phyloP scores from a whole-genome alignment of 306 rosid genomes.

The Myrica gale region DNA sequence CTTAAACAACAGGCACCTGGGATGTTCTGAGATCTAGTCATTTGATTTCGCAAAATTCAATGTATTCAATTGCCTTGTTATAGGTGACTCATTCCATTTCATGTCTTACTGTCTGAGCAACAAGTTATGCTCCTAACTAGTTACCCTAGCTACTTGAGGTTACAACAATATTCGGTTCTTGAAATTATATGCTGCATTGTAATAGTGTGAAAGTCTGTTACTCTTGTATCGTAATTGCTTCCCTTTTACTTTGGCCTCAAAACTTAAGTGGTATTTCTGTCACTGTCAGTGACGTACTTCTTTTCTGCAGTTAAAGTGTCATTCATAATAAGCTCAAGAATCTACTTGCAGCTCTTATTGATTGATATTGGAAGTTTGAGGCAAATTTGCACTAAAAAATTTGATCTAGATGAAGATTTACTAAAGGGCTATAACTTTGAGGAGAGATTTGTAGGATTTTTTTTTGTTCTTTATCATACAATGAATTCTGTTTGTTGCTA shows the following conservation, averaged over 20 bases:
- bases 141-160: background rate
- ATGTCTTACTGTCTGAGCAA: background rate
- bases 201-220: background rate
- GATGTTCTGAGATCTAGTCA: background rate
- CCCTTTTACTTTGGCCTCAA: background rate
- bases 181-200: background rate
- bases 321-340: background rate
- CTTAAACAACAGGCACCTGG: background rate
- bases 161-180: background rate
- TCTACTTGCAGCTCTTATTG: background rate
- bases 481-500: background rate
- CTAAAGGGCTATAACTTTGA: background rate
- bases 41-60: background rate
- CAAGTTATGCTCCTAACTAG: background rate
- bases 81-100: background rate
- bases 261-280: background rate
- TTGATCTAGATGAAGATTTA: background rate
- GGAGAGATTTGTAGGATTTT: background rate
- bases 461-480: background rate
- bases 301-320: background rate
- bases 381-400: background rate
- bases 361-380: background rate
- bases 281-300: background rate
- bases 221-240: background rate
- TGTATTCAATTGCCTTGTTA: background rate